Base-by-base conservation (phyloP, 192 early-diverging fungal genomes). In the Jimgerdemannia flammicorona region DNA sequence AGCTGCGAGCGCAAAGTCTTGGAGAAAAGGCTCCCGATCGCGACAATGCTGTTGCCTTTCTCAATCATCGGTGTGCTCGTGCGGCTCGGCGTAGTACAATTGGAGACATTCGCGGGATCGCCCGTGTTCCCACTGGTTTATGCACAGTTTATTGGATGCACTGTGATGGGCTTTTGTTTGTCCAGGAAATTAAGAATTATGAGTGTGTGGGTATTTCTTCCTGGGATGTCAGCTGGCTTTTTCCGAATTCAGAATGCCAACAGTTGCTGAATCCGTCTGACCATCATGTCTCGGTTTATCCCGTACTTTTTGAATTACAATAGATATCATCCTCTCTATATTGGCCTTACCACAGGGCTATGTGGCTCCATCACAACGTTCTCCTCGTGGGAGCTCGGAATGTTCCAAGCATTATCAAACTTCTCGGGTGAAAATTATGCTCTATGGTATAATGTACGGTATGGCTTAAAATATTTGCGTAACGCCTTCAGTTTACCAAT, bases 301-400 rank as follows among this genome's bases (percentile, higher is more conserved):
- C 1, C 29, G 1, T 29, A 29, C 29, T 29, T 29, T 29, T 29
- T 29, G 29, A 29, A 29, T 29, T 29, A 29, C 29, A 9, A 19
- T 74, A 76, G 82, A 4, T 82, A 84, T 66, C 64, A 72, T 18
- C 77, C 91, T 8, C 44, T 91, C 4, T 84, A 90, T 67, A 73
- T 86, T 9, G 91, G 84, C 0, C 43, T 94, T 0, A 83, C 87
- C 11, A 90, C 89, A 4, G 93, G 93, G 3, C 86, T 95, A 44
- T 95, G 93, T 72, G 93, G 93, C 0, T 95, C 93, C 2, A 93
- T 95, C 8, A 95, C 93, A 0, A 92, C 92, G 1, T 95, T 95
- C 72, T 95, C 93, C 14, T 91, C 91, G 1, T 95, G 92, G 92
- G 88, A 88, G 70, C 74, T 93, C 44, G 85, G 76, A 4, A 82